These are phyloP conservation scores for Clonostachys solani DNA, from an alignment of 2,329 filamentous ascomycete genomes.

Conservation along the genomic window DNA sequence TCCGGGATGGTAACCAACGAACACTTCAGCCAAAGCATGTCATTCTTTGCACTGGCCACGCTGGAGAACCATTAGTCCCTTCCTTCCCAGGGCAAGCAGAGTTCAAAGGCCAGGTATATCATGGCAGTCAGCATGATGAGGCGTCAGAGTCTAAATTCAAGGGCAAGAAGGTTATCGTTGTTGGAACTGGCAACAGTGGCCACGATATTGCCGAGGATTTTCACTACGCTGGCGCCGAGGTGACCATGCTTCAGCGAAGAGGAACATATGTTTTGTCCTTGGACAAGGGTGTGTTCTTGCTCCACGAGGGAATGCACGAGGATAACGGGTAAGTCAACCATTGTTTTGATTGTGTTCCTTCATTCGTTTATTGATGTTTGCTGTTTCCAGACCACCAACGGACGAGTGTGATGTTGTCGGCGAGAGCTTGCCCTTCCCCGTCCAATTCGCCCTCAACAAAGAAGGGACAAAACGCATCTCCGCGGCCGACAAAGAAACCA, in stretches of 20 bases:
- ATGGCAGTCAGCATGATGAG: conserved; percentile 56
- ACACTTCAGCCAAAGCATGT: conserved; percentile 55
- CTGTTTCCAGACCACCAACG: conserved; percentile 27
- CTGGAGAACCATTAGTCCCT: conserved; percentile 60
- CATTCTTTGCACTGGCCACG: conserved; percentile 64
- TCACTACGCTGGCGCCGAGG: conserved; percentile 59
- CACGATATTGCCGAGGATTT: conserved; percentile 69
- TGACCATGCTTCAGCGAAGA: conserved; percentile 67
- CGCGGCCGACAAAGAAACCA: conserved; percentile 27
- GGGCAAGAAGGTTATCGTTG: conserved; percentile 58
- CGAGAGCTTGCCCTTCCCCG: conserved; percentile 38
- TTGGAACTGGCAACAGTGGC: conserved; percentile 65
- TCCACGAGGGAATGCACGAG: conserved; percentile 31
- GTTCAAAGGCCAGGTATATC: conserved; percentile 59
- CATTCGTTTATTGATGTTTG: background rate
- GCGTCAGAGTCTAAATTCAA: conserved; percentile 34
- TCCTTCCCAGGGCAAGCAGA: conserved; percentile 48
- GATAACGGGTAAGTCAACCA: conserved; percentile 3
- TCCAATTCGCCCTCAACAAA: conserved; percentile 38
- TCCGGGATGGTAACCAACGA: conserved; percentile 42
- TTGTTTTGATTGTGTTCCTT: background rate
- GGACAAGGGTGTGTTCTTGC: conserved; percentile 27
- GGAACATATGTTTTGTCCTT: conserved; percentile 58
- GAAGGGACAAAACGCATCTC: conserved; percentile 20
- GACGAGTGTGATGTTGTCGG: conserved; percentile 44